Evolutionary conservation across 2,329 filamentous ascomycete genomes (phyloP).

Genomic region (Hymenoscyphus albidus): DNA sequence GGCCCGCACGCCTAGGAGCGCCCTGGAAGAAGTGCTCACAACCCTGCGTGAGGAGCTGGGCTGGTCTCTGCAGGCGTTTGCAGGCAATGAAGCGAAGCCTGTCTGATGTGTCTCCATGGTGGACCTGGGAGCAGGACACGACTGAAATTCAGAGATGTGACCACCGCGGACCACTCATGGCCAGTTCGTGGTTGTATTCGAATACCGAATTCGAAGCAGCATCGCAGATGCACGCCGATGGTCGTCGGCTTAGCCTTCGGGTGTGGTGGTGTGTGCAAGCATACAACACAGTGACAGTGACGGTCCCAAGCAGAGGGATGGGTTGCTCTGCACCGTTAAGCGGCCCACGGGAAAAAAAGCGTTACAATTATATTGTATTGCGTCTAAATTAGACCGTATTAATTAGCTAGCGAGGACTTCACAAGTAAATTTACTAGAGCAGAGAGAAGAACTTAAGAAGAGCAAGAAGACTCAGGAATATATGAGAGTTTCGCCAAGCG

Average conservation of each 20-base stretch:
- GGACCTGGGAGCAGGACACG: background rate
- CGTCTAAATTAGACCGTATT: no score
- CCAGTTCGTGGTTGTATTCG: background rate
- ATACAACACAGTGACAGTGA: background rate
- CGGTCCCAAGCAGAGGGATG: background rate
- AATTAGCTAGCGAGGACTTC: no score
- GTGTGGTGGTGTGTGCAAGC: slow-evolving; percentile 4
- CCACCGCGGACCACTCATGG: background rate
- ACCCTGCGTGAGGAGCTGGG: background rate
- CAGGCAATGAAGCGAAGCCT: background rate
- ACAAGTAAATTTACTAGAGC: no score
- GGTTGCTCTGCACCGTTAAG: background rate
- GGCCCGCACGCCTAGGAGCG: background rate
- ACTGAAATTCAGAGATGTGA: background rate
- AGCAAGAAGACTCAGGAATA: no score
- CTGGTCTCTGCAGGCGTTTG: background rate
- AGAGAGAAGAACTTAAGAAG: no score
- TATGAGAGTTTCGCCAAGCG: no score
- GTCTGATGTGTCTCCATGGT: background rate
- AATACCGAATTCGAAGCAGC: background rate
- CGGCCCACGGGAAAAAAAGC: background rate
- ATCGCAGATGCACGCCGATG: slow-evolving; percentile 4
- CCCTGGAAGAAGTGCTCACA: background rate
- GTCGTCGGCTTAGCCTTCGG: slow-evolving; percentile 11
- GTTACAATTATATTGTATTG: background rate